Percentiles rank a stretch among this genome's conserved stretches.
These are phyloP conservation scores for Lithohypha guttulata DNA, from an alignment of 2,329 filamentous ascomycete genomes.

Conservation along the genomic window DNA sequence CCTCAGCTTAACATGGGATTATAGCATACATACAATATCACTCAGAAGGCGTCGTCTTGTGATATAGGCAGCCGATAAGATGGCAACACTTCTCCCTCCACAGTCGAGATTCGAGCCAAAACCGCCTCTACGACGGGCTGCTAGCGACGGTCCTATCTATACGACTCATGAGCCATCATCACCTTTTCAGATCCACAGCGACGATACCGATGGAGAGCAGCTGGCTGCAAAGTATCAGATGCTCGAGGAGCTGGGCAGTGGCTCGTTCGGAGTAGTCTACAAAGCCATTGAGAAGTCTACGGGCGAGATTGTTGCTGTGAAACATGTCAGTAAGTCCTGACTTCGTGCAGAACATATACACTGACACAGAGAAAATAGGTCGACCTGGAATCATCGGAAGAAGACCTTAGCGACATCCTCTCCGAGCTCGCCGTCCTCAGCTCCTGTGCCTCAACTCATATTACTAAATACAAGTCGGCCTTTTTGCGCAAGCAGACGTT, in stretches of 20 bases:
- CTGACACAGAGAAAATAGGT: slow-evolving; percentile 49
- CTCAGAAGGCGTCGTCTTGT: too few species aligned
- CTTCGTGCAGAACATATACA: background rate
- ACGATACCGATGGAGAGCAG: slow-evolving; percentile 19
- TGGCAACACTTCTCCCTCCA: slow-evolving; percentile 4
- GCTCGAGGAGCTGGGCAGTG: slow-evolving; percentile 89
- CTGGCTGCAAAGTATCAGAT: slow-evolving; percentile 73
- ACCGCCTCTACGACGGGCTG: slow-evolving; percentile 4
- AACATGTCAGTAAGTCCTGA: slow-evolving; percentile 78
- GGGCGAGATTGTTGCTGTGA: slow-evolving; percentile 90
- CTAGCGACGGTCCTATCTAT: slow-evolving; percentile 9
- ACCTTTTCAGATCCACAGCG: slow-evolving; percentile 17
- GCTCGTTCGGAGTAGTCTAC: slow-evolving; percentile 94
- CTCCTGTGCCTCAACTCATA: slow-evolving; percentile 81
- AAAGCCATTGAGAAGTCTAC: slow-evolving; percentile 87
- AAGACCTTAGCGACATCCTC: slow-evolving; percentile 96
- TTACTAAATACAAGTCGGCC: slow-evolving; percentile 93
- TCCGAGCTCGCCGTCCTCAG: slow-evolving; percentile 92
- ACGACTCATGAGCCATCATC: slow-evolving; percentile 6
- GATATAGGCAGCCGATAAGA: too few species aligned
- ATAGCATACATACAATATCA: too few species aligned
- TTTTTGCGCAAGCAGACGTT: slow-evolving; percentile 93
- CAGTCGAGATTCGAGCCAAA: slow-evolving; percentile 1
- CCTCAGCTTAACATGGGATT: slow-evolving; percentile 2
- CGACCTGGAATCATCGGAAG: slow-evolving; percentile 95